Conservation (phyloP, 2,329 filamentous ascomycete species). For the Phaeomoniella chlamydospora region DNA sequence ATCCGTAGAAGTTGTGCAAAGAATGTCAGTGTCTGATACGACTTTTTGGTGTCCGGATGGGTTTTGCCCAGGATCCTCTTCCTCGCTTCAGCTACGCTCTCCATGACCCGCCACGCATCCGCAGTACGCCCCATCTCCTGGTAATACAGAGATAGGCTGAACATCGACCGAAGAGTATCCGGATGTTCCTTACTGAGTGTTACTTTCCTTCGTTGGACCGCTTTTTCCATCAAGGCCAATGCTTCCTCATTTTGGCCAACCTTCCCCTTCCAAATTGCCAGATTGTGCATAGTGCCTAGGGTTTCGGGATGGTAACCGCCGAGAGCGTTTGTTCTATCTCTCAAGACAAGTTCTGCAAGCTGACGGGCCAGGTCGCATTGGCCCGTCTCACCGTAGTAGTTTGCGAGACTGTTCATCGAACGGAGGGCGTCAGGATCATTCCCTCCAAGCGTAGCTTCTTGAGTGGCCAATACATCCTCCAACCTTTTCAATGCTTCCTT, state of each 20-base stretch:
- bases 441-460: conserved; percentile 1
- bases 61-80: neutral
- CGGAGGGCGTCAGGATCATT: conserved; percentile 2
- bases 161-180: neutral
- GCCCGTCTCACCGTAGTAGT: neutral
- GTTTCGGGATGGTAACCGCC: conserved; percentile 1
- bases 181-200: neutral
- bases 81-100: neutral
- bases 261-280: neutral
- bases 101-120: neutral
- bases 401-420: conserved; percentile 3
- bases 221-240: neutral
- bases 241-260: neutral
- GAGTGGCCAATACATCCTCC: neutral
- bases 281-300: conserved; percentile 1
- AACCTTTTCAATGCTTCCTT: neutral
- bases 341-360: conserved; percentile 9
- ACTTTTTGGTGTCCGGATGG: neutral
- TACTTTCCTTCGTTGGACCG: neutral
- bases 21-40: neutral
- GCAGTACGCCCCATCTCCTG: neutral
- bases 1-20: too few species aligned
- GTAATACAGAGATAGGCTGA: neutral
- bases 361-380: conserved; percentile 13
- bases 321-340: neutral